Base-by-base conservation (phyloP, 495 filamentous ascomycete genomes). In the Lasiosphaeria miniovina region DNA sequence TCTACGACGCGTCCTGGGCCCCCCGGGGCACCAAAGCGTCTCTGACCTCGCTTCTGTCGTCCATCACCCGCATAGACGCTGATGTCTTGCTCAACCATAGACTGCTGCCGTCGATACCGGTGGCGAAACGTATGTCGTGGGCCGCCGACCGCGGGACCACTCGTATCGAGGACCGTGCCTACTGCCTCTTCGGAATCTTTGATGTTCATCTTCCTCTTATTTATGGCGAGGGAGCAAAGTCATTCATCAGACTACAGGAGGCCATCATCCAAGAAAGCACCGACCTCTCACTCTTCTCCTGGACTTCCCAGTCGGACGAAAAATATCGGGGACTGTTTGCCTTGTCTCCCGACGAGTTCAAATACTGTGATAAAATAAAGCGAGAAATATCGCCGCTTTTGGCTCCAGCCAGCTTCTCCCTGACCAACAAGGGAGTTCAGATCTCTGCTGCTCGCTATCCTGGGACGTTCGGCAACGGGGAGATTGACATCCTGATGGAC, bases 1-100 rank as follows among this genome's bases (percentile, higher is more conserved):
- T 78, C 62, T 72, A 63, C 50, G 62, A 74, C 38, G 2, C 50
- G 8, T 46, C 59, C 36, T 77, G 73, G 74, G 34, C 17, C 8
- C 11, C 14, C 15, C 15, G 15, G 9, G 49, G 57, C 14, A 46
- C 57, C 6, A 43, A 43, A 7, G 15, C 35, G 11, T 50, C 49
- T 17, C 50, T 59, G 3, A 15, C 17, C 31, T 33, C 6, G 11
- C 14, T 32, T n/a, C 7, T 54, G 14, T 7, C 38, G 4, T 9
- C 15, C 48, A 52, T 54, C 15, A 54, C 50, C 2, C 12, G 10
- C 3, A 59, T 53, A 9, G 41, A 32, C 24, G 43, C 4, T 6
- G 12, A 33, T 6, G 24, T 48, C 36, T 34, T 58, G 24, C 8
- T 24, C 10, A 36, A 49, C 34, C 31, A 10, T 14, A 32, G 36